phyloP scores from a whole-genome alignment of 257 asterid species.

The Gentiana macrophylla region DNA sequence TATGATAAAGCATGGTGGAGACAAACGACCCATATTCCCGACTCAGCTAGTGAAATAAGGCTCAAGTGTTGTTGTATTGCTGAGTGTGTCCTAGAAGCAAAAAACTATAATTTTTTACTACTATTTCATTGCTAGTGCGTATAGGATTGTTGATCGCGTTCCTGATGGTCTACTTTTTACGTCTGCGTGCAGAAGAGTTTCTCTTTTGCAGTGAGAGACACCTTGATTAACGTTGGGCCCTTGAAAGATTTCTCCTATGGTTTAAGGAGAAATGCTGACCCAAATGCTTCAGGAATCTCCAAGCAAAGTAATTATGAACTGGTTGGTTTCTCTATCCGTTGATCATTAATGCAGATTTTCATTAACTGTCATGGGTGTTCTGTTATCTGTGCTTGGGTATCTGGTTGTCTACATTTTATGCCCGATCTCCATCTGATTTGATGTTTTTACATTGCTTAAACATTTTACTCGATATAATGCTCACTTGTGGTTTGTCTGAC shows the following conservation, averaged over 20 bases:
- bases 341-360: not conserved
- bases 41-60: no score
- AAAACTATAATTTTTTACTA: no score
- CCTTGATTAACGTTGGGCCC: constrained; percentile 88
- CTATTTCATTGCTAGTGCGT: no score
- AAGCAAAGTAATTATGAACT: constrained; percentile 93
- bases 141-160: no score
- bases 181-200: constrained; percentile 63
- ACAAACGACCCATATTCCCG: no score
- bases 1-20: no score
- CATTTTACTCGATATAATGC: not conserved
- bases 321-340: constrained; percentile 36
- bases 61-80: not conserved
- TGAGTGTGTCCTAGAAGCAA: no score
- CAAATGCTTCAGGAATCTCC: constrained; percentile 69
- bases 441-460: not conserved
- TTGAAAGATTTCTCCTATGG: constrained; percentile 88
- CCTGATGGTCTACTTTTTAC: constrained; percentile 7
- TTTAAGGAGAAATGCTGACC: constrained; percentile 77
- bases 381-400: constrained; percentile 12
- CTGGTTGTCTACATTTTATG: not conserved
- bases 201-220: constrained; percentile 87
- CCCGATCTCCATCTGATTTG: not conserved
- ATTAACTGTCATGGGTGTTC: not conserved
- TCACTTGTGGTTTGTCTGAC: constrained; percentile 5